Conservation (phyloP, 768 basidiomycete genomes). For the Pholiota conissans region DNA sequence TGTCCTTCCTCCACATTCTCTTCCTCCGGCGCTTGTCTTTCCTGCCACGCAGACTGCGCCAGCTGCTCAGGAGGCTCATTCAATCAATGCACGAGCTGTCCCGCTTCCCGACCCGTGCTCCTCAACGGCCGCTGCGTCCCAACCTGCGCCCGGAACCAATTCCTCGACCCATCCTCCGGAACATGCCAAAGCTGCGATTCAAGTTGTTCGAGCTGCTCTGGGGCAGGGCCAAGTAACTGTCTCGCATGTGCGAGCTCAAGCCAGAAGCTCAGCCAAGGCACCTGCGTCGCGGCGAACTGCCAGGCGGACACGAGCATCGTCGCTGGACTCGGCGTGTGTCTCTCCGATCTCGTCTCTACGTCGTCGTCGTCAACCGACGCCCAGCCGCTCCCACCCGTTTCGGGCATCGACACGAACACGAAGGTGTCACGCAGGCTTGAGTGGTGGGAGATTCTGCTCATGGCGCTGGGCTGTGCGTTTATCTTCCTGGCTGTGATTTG, state of each 20-base stretch:
- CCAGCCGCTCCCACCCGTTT: slow-evolving; percentile 51
- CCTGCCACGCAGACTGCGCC: slow-evolving; percentile 82
- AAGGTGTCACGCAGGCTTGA: slow-evolving; percentile 44
- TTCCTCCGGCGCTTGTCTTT: slow-evolving; percentile 61
- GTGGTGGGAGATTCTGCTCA: slow-evolving; percentile 88
- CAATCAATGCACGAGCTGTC: slow-evolving; percentile 76
- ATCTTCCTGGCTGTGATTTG: slow-evolving; percentile 69
- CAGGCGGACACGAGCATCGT: slow-evolving; percentile 51
- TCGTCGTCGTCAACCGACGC: slow-evolving; percentile 44
- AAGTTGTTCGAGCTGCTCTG: slow-evolving; percentile 78
- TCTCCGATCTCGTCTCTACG: slow-evolving; percentile 64
- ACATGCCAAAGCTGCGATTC: slow-evolving; percentile 69
- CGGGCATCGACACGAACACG: slow-evolving; percentile 56
- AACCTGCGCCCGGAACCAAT: slow-evolving; percentile 69
- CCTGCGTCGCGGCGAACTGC: slow-evolving; percentile 66
- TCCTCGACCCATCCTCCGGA: slow-evolving; percentile 62
- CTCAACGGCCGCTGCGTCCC: slow-evolving; percentile 74
- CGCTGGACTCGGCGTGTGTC: slow-evolving; percentile 75
- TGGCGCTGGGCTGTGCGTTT: slow-evolving; percentile 80
- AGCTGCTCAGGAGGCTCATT: slow-evolving; percentile 73
- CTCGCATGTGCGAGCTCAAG: slow-evolving; percentile 70
- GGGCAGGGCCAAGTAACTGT: slow-evolving; percentile 65
- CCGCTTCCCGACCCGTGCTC: slow-evolving; percentile 66
- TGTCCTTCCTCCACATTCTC: slow-evolving; percentile 74
- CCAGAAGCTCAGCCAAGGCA: slow-evolving; percentile 62